Evolutionary conservation across 805 yeast species (phyloP), one percentile per base, ranked within the genome.

Genomic region (Saccharomycopsis sp.): DNA sequence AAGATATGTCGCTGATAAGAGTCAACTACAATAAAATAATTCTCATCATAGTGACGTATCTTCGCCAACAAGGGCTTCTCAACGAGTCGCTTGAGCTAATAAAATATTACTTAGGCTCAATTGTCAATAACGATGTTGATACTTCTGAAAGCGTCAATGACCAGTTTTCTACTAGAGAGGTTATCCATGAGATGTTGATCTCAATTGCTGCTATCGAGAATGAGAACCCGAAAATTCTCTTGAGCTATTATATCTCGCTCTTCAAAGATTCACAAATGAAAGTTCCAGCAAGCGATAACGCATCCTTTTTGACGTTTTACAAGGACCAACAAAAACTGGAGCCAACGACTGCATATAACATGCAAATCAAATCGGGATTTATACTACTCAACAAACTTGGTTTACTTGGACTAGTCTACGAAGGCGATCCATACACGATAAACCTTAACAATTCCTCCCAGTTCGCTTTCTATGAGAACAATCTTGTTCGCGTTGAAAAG

Each of bases 11-110:
- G 9, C 34, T 34, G 14, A 29, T 37, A 12, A 48, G 16, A 41
- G 24, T 57, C 29, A 51, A 55, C 51, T 51, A 51, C 14, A 57
- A 57, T 16, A 34, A 54, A 15, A 54, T 59, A n/a, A 34, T 59
- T 4, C n/a, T 55, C 15, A 16, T 55, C 44, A 16, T 60, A 18
- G 51, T 58, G 8, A 56, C 55, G 12, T 14, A 40, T 29, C 58
- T 58, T 15, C 50, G 63, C 20, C 46, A 58, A 21, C 41, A 48
- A 20, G 63, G 63, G 8, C 23, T 44, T 16, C 24, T 51, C 4
- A 40, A 55, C 47, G 57, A 60, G 34, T 53, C 61, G 12, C 40
- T 55, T 24, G 50, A 52, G 37, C 46, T 60, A 9, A 15, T 60
- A 15, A 58, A 60, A 12, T 46, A 40, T 21, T 41, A 58, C 12